Base-by-base conservation (phyloP, 2,329 filamentous ascomycete species). In the Aspergillus viridinutans region DNA sequence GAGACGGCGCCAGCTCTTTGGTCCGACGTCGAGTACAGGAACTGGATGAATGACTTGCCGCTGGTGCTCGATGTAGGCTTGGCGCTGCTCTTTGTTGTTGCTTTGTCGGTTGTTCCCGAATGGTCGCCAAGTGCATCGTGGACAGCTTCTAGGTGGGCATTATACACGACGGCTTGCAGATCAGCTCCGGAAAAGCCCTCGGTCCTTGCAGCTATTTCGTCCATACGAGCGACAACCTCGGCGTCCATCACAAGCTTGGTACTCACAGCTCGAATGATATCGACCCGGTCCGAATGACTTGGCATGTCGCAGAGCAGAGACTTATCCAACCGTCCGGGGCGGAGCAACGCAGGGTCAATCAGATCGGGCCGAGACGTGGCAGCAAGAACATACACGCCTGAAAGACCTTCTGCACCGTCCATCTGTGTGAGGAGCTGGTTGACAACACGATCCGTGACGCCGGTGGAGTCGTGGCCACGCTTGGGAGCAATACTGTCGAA, bases 341-440 rank as follows among this genome's bases (percentile, higher is more conserved):
- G 86, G 25, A 99, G 82, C 26, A 99, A 79, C 0, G 94, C 94
- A 12, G 95, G 93, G 70, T 99, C 94, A 59, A 99, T 97, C 14
- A 99, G 78, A 72, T 99, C 95, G 0, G 95, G 95, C 4, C 95
- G 82, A 1, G 89, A 93, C 0, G 94, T 99, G 1, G 94, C 95
- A 23, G 95, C 95, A 2, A 99, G 83, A 5, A 99, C 94, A 67
- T 99, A 99, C 0, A 99, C 95, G 1, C 94, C 94, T 0, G 88
- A 92, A 4, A 99, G 78, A 0, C 94, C 95, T 74, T 99, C 95
- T 0, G 94, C 94, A 69, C 94, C 94, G 69, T 99, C 94, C 94
- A 99, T 99, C 74, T 97, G 93, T 0, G 95, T 99, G 10, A 99
- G 83, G 56, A 99, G 85, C 79, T 99, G 95, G 72, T 99, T 99